These are phyloP conservation scores for Pseudozyma hubeiensis DNA, from an alignment of 1,284 basidiomycete genomes.

Conservation along the genomic window DNA sequence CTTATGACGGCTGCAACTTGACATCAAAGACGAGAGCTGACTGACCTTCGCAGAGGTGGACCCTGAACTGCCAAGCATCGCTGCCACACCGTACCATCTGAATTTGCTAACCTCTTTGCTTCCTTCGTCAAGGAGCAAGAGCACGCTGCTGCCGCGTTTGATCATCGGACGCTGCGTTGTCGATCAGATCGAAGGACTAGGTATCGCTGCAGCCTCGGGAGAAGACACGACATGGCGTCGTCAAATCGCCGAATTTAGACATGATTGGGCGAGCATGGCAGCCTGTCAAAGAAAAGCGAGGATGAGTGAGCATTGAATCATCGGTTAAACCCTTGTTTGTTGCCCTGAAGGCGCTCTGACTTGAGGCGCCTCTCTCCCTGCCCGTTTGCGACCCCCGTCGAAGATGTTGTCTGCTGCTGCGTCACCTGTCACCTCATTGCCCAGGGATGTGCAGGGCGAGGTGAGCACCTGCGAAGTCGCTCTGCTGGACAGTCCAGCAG, in stretches of 20 bases:
- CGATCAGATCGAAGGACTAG: neutral
- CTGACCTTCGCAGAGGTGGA: slow-evolving; percentile 1
- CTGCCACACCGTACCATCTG: neutral
- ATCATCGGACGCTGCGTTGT: neutral
- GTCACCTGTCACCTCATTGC: no score
- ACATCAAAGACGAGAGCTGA: slow-evolving; percentile 8
- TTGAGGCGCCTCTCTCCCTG: no score
- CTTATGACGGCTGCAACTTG: slow-evolving; percentile 5
- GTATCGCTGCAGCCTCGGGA: neutral
- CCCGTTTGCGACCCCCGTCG: no score
- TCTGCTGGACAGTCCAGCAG: neutral
- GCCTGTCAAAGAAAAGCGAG: slow-evolving; percentile 6
- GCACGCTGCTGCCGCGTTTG: no score
- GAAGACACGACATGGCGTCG: neutral
- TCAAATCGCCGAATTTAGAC: slow-evolving; percentile 2
- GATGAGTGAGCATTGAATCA: slow-evolving; percentile 47
- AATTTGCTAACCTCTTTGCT: neutral
- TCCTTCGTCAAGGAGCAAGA: no score
- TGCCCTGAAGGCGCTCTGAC: no score
- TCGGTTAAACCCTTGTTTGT: slow-evolving; percentile 5
- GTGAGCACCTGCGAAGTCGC: no score
- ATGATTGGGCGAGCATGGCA: neutral
- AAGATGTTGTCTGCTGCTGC: no score
- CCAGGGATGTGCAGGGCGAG: no score
- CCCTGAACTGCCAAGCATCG: slow-evolving; percentile 23